Evolutionary conservation across 2,329 filamentous ascomycete species (phyloP), one percentile per base, ranked within the genome.

Genomic region (Aspergillus transmontanensis): DNA sequence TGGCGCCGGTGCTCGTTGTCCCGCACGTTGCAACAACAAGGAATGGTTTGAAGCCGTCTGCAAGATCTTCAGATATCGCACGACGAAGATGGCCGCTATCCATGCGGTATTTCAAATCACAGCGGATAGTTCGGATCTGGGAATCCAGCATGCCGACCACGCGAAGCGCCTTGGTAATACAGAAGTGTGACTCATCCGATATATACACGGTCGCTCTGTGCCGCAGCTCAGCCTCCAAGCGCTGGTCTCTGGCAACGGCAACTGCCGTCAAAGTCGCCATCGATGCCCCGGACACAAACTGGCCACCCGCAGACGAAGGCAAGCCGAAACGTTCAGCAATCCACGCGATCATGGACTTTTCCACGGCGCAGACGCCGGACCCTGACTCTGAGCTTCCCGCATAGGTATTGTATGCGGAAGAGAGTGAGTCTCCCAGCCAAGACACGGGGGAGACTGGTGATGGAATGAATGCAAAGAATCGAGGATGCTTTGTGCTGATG

Each of bases 231-330:
- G 26, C 26, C 5, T 56, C 19, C 14, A 70, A 28, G 4, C 54
- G 50, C 32, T 68, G 57, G 39, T 71, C 68, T 26, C 69, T 62
- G 3, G 69, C 69, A 16, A 65, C 57, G 3, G 57, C 43, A 19
- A 70, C n/a, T 7, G 69, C 69, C 4, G 66, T 69, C 39, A 71
- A 43, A 26, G 67, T 68, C 1, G 68, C 69, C 62, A 71, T 66
- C 2, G 69, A 71, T 4, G 61, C 68, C 16, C 69, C 67, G 3
- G 66, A 67, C 3, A 71, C 68, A 26, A 65, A 69, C 6, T 54
- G 60, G 4, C 69, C 69, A 7, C 64, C 67, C 4, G 67, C 60
- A 7, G 66, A 58, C 0, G 57, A 21, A 19, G 69, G 69, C 5
- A 71, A 43, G 6, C 66, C 66, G 30, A 64, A 55, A 10, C 41